Evolutionary conservation across 306 rosid genomes (phyloP), one percentile per base, ranked within the genome.

Genomic region (Vigna hirtella): DNA sequence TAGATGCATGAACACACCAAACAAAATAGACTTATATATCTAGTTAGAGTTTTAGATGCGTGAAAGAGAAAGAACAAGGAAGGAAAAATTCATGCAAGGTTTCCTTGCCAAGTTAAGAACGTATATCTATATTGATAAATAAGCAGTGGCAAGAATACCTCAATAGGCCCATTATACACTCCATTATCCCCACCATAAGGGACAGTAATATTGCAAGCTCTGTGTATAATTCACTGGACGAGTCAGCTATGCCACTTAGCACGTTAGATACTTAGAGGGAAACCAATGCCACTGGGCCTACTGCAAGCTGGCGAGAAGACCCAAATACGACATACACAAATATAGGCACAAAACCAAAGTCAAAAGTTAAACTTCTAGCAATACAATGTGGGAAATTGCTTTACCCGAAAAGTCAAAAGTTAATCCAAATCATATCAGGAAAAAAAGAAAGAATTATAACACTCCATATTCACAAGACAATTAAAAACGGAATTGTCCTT

Each of bases 291-390:
- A 95, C 99, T 1, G 98, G 99, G 28, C 99, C 99, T 77, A 95
- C 99, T 53, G 98, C 98, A 79, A 95, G 98, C 93, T 95, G 98
- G 70, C 98, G 98, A 63, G 98, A 95, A 30, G 98, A 95, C 59
- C 98, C 98, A 86, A 95, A 95, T 77, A 92, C 28, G 49, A 97
- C 98, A 73, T 95, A 95, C 65, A 95, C 87, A 86, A 95, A 95
- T 73, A 95, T 26, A 73, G 98, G 98, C 81, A 95, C 86, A 80
- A 92, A 95, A 56, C 92, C 93, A 52, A 86, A 76, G 86, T 86
- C 89, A 18, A 18, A 18, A 18, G 20, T 18, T 18, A 65, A 71
- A 47, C 1, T 32, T 50, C 22, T 3, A 56, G 18, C 18, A 50
- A 22, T 20, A 52, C 45, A 59, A 34, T 30, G 30, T 1, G 3